Conservation (phyloP, 139 green algal species). For the Deuterostichococcus epilithicus region DNA sequence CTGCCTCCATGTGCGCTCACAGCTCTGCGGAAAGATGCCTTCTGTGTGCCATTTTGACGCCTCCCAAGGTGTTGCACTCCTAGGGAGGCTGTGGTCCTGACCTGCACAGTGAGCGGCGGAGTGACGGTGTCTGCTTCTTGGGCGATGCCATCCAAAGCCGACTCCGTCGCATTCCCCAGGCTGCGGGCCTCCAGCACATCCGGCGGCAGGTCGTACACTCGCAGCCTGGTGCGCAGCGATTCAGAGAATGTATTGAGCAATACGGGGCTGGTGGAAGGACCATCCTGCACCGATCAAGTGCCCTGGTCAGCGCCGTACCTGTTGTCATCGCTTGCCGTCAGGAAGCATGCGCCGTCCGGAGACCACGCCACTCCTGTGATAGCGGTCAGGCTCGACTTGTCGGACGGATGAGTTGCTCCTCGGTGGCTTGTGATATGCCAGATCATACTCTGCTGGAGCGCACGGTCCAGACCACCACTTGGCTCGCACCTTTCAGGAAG, state of each 20-base stretch:
- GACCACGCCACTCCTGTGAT: conserved; percentile 64
- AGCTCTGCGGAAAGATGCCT: no score
- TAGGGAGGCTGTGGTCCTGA: no score
- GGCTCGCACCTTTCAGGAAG: conserved; percentile 59
- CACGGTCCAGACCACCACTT: not conserved
- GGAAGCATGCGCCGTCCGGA: conserved; percentile 70
- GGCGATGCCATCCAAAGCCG: not conserved
- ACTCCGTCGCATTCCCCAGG: not conserved
- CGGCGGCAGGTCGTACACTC: conserved; percentile 66
- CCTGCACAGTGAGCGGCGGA: not conserved
- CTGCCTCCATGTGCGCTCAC: no score
- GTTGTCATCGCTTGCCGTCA: conserved; percentile 74
- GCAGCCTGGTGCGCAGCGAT: conserved; percentile 36
- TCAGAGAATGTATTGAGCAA: not conserved
- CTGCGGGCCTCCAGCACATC: conserved; percentile 27
- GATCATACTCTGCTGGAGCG: not conserved
- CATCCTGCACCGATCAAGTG: not conserved
- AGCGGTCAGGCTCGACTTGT: no score
- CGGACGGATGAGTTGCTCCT: no score
- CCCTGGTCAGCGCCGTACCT: conserved; percentile 32
- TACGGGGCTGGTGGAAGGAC: not conserved
- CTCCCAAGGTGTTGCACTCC: no score
- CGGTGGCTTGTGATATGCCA: no score
- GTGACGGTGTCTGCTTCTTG: not conserved
- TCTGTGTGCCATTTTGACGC: no score